These are phyloP conservation scores for Mycena epipterygia DNA, from an alignment of 768 basidiomycete species.

Conservation along the genomic window DNA sequence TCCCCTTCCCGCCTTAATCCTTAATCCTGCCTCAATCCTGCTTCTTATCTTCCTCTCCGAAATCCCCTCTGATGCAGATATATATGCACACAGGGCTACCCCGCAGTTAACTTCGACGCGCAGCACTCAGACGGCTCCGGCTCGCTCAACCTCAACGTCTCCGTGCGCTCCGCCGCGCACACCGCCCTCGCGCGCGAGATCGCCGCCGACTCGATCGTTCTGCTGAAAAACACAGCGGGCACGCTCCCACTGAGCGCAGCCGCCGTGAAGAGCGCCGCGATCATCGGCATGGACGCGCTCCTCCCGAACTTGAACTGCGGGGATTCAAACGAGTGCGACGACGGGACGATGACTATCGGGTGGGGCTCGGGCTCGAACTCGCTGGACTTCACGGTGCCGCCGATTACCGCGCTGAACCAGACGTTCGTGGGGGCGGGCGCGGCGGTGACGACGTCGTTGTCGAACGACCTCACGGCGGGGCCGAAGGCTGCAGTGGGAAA, in stretches of 20 bases:
- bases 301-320: constrained; percentile 61
- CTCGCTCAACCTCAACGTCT: constrained; percentile 56
- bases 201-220: constrained; percentile 73
- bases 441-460: constrained; percentile 57
- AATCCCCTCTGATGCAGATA: no score
- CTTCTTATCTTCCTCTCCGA: constrained; percentile 79
- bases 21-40: no score
- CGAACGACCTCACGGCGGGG: constrained; percentile 57
- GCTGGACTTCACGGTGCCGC: constrained; percentile 59
- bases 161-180: constrained; percentile 58
- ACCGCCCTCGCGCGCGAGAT: constrained; percentile 72
- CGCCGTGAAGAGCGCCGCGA: constrained; percentile 67
- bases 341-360: constrained; percentile 74
- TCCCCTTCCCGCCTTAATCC: no score
- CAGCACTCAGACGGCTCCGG: constrained; percentile 62
- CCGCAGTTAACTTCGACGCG: constrained; percentile 60
- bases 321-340: constrained; percentile 67
- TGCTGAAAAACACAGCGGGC: constrained; percentile 74
- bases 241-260: constrained; percentile 58
- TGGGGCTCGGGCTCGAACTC: constrained; percentile 68
- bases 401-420: constrained; percentile 59
- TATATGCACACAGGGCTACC: constrained; percentile 75
- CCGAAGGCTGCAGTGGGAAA: constrained; percentile 58
- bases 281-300: constrained; percentile 71
- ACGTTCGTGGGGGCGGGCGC: constrained; percentile 54